Base-by-base conservation (phyloP, 2,329 filamentous ascomycete species). In the Cercospora citrullina region DNA sequence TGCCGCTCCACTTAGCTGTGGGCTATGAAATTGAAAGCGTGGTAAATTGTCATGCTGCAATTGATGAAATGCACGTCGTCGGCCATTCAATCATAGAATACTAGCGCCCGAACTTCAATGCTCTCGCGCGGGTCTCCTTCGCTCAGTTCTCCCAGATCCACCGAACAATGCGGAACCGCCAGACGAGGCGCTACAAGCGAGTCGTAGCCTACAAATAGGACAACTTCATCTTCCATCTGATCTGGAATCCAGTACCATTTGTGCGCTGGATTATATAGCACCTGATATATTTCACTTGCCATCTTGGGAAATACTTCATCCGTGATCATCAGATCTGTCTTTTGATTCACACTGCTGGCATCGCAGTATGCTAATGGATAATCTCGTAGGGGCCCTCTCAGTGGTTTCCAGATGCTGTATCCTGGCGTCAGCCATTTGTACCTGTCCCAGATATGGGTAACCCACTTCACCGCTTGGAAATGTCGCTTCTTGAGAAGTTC, bases 281-380 rank as follows among this genome's bases (percentile, higher is more conserved):
- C 65, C 60, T 67, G 65, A 21, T 67, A 67, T 60, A 67, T 59
- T 10, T 67, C 65, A 30, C 48, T 67, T 21, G 36, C 65, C 33
- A 67, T 63, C 9, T 14, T 67, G 30, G 65, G 65, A 18, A 58
- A 67, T 14, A 67, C 65, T 48, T 67, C 65, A 53, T 67, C 65
- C 10, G 62, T 64, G 7, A 64, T 26, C 62, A 64, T 30, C 18
- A 68, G 14, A 28, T 68, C 66, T 2, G 31, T 53, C 10, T 60
- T 16, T 16, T 21, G 12, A 12, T 65, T 9, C 16, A 65, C 57
- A 16, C 39, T 68, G 28, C 57, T 42, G 3, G 42, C 62, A 51
- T 68, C 66, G 61, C 66, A 68, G 26, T 55, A 21, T 26, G 57
- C 66, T 21, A 68, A 18, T 2, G 66, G 66, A 14, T 36, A 68